Percentiles rank a stretch among this genome's conserved stretches.
phyloP scores from a whole-genome alignment of 2,329 filamentous ascomycete species.

The Hirsutella minnesotensis region DNA sequence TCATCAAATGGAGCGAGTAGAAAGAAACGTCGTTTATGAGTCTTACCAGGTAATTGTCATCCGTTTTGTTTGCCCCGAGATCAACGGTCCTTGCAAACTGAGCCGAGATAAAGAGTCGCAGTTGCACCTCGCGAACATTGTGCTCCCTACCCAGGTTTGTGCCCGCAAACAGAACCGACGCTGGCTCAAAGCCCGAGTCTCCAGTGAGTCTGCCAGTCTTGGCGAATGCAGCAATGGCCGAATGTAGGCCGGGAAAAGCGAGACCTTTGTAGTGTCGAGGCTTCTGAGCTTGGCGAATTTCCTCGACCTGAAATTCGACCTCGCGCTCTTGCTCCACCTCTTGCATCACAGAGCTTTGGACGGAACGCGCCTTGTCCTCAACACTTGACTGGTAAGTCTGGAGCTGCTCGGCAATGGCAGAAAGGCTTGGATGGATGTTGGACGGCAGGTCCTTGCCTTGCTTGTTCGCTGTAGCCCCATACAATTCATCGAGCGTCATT shows the following conservation, averaged over 20 bases:
- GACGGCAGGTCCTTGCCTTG: background rate
- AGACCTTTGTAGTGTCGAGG: constrained; percentile 26
- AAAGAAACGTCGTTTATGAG: background rate
- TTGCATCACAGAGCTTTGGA: constrained; percentile 34
- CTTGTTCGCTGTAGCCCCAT: constrained; percentile 22
- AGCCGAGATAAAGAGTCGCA: constrained; percentile 22
- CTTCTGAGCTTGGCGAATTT: constrained; percentile 41
- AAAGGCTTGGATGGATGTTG: background rate
- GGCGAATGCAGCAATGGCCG: constrained; percentile 32
- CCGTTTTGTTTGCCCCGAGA: background rate
- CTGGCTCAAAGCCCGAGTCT: constrained; percentile 12
- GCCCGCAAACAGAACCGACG: constrained; percentile 20
- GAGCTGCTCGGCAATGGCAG: background rate
- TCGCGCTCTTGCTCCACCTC: constrained; percentile 51
- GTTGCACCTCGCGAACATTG: constrained; percentile 12
- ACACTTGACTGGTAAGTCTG: background rate
- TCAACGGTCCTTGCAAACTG: constrained; percentile 9
- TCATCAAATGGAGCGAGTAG: background rate
- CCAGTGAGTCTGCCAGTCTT: constrained; percentile 23
- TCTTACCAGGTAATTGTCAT: constrained; percentile 6
- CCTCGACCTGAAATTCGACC: constrained; percentile 45
- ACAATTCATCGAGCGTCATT: constrained; percentile 46
- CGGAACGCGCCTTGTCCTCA: background rate
- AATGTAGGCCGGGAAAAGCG: constrained; percentile 32
- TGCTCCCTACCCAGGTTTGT: constrained; percentile 23